Percentiles rank a stretch among this genome's conserved stretches.
Evolutionary conservation across 116 monocot genomes (phyloP).

Genomic region (Trichopus zeylanicus): DNA sequence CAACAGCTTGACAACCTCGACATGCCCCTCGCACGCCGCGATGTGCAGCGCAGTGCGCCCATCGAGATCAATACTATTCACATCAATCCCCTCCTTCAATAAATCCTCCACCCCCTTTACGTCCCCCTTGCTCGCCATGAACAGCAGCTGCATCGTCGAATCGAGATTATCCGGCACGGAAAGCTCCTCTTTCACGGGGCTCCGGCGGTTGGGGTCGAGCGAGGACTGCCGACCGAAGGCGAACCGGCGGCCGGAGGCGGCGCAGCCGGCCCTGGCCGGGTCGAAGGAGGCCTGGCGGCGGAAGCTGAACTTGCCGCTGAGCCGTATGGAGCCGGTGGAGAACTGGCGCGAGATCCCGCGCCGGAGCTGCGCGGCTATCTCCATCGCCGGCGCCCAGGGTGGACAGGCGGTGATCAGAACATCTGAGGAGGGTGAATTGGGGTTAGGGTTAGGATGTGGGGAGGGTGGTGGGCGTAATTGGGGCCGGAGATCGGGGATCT

Average conservation of each 20-base stretch:
- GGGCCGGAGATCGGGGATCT: neutral
- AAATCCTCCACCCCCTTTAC: slow-evolving; percentile 46
- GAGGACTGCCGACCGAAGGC: slow-evolving; percentile 76
- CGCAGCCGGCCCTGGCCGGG: slow-evolving; percentile 2
- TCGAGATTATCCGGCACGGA: slow-evolving; percentile 69
- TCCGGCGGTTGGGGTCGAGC: slow-evolving; percentile 53
- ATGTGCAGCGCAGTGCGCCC: slow-evolving; percentile 87
- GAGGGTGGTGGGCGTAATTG: neutral
- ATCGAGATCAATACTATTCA: slow-evolving; percentile 84
- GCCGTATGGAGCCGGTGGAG: slow-evolving; percentile 52
- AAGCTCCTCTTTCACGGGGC: slow-evolving; percentile 33
- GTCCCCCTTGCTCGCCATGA: slow-evolving; percentile 66
- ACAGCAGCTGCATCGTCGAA: slow-evolving; percentile 81
- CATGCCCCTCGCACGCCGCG: slow-evolving; percentile 72
- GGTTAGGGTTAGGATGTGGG: neutral
- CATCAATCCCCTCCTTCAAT: slow-evolving; percentile 52
- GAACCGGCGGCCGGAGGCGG: slow-evolving; percentile 28
- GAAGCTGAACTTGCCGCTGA: slow-evolving; percentile 40
- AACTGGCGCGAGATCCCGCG: slow-evolving; percentile 63
- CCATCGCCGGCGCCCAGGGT: neutral
- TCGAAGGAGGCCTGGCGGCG: slow-evolving; percentile 55
- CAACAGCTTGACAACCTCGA: slow-evolving; percentile 60
- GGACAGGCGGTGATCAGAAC: neutral
- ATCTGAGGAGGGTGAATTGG: neutral
- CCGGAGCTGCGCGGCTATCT: slow-evolving; percentile 4